Evolutionary conservation across 768 basidiomycete genomes (phyloP).

Genomic region (Mrakia blollopis): DNA sequence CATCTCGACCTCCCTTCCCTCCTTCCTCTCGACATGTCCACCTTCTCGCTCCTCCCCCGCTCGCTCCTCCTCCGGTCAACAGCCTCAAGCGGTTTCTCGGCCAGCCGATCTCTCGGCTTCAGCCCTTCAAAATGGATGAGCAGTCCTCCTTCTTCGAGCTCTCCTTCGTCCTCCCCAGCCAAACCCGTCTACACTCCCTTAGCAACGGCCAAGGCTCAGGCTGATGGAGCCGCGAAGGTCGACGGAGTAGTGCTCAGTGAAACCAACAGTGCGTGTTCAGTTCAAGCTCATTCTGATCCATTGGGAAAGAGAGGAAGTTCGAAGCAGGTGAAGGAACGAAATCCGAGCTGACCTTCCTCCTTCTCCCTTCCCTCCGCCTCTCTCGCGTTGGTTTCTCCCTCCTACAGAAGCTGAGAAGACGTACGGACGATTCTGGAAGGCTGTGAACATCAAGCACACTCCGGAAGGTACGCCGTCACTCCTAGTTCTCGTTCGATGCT

Average conservation of each 20-base stretch:
- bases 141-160: background rate
- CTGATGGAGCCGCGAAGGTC: background rate
- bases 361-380: background rate
- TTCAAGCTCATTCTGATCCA: background rate
- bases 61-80: background rate
- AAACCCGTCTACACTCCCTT: constrained; percentile 22
- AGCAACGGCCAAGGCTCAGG: background rate
- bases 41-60: background rate
- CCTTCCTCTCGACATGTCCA: background rate
- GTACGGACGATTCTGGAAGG: constrained; percentile 89
- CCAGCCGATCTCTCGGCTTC: background rate
- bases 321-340: background rate
- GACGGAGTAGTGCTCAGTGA: constrained; percentile 17
- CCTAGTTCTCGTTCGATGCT: too few relatives aligned
- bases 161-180: background rate
- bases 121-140: too few relatives aligned
- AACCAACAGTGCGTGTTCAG: background rate
- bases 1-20: background rate
- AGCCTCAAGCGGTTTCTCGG: background rate
- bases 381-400: background rate
- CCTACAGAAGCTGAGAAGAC: constrained; percentile 74
- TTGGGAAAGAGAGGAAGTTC: background rate
- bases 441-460: constrained; percentile 66
- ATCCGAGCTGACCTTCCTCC: background rate
- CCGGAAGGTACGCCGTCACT: too few relatives aligned